Base-by-base conservation (phyloP, 805 yeast species). In the Monosporozyma siamensis region DNA sequence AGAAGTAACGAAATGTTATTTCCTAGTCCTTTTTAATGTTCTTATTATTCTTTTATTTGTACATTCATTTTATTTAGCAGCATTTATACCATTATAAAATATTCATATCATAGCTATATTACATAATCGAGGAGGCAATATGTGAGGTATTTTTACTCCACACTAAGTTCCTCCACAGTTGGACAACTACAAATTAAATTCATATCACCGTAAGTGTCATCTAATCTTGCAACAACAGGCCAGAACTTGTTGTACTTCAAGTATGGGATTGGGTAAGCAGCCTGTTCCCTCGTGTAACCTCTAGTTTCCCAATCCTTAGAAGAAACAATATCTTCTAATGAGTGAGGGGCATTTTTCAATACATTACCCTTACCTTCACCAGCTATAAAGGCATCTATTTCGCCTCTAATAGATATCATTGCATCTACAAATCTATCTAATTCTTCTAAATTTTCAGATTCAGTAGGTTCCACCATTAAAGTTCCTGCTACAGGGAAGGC, bases 401-500 rank as follows among this genome's bases (percentile, higher is more conserved):
- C 98, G 43, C 67, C 62, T 58, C 89, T 79, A 48, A 92, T 92
- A 4, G 86, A 64, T 46, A 92, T 77, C 72, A 92, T 73, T 1
- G 97, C 77, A 49, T 87, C 88, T 43, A 88, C 80, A 65, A 92
- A 90, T 56, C 97, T 75, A 65, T 92, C 90, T 48, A 92, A 71
- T 67, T 92, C 98, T 43, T 72, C 84, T 56, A 82, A 66, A 58
- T 87, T 78, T 67, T 92, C 98, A 15, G 92, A 81, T 67, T 92
- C 98, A 3, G 98, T 92, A 46, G 98, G 98, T 68, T 92, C 98
- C 49, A 92, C 78, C 98, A 92, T 92, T 54, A 92, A 73, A 2
- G 98, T 92, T 48, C 95, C 95, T 4, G 97, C 90, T 40, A 92
- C 95, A 8, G 98, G 98, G 85, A 92, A 92, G 2, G 97, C 92